phyloP scores from a whole-genome alignment of 768 basidiomycete species.

The Terana coerulea region DNA sequence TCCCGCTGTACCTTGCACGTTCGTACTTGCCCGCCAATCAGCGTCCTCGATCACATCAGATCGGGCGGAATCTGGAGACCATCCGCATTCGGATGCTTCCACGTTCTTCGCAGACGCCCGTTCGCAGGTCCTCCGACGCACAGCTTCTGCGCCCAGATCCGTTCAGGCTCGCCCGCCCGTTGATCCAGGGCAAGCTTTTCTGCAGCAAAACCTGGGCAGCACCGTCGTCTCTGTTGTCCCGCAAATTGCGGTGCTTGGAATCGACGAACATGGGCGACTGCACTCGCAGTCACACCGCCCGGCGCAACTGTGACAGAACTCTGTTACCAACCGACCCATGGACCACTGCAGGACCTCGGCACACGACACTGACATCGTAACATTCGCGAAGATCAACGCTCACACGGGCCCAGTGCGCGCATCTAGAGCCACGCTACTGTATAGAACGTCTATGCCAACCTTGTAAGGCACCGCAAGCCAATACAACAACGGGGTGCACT shows the following conservation, averaged over 20 bases:
- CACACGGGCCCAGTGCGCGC: not conserved
- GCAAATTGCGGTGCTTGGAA: no score
- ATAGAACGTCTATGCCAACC: no score
- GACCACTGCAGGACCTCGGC: not conserved
- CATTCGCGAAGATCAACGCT: not conserved
- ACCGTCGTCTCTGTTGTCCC: no score
- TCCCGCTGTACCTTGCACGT: conserved; percentile 14
- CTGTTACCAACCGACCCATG: conserved; percentile 4
- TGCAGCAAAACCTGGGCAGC: no score
- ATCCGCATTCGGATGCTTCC: not conserved
- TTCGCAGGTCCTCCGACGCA: not conserved
- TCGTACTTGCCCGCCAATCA: conserved; percentile 15
- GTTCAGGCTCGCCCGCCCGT: no score
- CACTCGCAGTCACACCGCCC: no score
- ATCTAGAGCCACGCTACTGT: no score
- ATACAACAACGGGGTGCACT: no score
- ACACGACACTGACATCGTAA: not conserved
- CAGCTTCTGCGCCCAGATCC: no score
- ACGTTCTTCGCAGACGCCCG: not conserved
- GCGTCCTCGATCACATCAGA: conserved; percentile 1
- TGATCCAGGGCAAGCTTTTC: no score
- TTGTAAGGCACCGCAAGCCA: not conserved
- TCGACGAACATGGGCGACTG: no score
- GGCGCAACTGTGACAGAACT: conserved; percentile 12
- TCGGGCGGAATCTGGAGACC: not conserved